Conservation (phyloP, 2,329 filamentous ascomycete genomes). For the Aspergillus brasiliensis region DNA sequence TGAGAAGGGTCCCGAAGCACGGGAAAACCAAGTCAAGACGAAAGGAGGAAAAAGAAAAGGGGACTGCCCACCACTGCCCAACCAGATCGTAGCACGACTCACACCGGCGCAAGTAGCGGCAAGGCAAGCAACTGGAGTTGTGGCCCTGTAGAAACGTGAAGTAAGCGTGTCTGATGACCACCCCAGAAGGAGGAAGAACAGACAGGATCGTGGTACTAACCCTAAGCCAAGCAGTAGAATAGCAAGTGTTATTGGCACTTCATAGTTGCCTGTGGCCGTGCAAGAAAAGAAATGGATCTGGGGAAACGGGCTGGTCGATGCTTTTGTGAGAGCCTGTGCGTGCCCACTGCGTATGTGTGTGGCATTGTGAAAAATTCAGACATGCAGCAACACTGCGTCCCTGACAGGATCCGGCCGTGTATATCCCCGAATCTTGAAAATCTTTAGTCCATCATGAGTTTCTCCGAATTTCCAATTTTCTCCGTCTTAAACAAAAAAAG, state of each 20-base stretch:
- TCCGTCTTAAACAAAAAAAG: neutral
- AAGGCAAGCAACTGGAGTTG: neutral
- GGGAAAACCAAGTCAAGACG: slow-evolving; percentile 2
- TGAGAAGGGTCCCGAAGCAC: slow-evolving; percentile 2
- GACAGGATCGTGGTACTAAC: slow-evolving; percentile 11
- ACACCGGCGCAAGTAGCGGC: slow-evolving; percentile 7
- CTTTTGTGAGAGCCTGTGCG: slow-evolving; percentile 27
- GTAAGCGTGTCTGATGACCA: slow-evolving; percentile 15
- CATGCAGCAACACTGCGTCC: slow-evolving; percentile 20
- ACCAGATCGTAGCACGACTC: slow-evolving; percentile 13
- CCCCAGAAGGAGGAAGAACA: slow-evolving; percentile 10
- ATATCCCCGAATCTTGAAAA: slow-evolving; percentile 16
- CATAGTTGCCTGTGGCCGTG: slow-evolving; percentile 17
- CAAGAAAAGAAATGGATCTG: slow-evolving; percentile 28
- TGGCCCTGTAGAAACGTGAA: neutral
- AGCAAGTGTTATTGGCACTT: slow-evolving; percentile 17
- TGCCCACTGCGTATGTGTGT: slow-evolving; percentile 23
- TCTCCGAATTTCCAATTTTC: neutral
- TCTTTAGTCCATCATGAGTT: neutral
- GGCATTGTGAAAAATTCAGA: slow-evolving; percentile 20
- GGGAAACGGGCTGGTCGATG: slow-evolving; percentile 31
- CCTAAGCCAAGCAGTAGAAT: slow-evolving; percentile 6
- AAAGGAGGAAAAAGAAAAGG: slow-evolving; percentile 13
- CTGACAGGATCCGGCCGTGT: slow-evolving; percentile 17
- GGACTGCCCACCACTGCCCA: slow-evolving; percentile 7